phyloP scores from a whole-genome alignment of 768 basidiomycete genomes.

The Dendrothele bispora region DNA sequence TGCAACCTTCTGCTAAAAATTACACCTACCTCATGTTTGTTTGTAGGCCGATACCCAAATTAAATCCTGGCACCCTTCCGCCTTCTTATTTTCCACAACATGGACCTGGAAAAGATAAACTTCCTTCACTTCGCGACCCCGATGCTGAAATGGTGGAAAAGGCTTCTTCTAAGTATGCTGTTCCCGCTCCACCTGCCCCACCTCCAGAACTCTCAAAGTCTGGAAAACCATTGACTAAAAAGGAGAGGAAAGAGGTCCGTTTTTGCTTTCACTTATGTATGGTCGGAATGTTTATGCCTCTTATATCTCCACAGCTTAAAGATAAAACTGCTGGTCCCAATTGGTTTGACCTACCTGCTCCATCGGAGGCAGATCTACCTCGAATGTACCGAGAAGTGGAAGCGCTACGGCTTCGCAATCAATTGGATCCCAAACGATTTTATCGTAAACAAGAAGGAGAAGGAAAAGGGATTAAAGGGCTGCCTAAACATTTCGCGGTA shows the following conservation, averaged over 20 bases:
- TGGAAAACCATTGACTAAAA: conserved; percentile 71
- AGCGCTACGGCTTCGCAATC: conserved; percentile 81
- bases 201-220: conserved; percentile 59
- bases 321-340: conserved; percentile 72
- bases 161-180: conserved; percentile 45
- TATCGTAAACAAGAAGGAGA: conserved; percentile 87
- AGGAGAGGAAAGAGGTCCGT: conserved; percentile 65
- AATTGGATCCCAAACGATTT: conserved; percentile 91
- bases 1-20: conserved; percentile 4
- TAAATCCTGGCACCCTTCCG: conserved; percentile 69
- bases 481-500: conserved; percentile 91
- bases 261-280: not conserved
- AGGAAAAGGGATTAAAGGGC: conserved; percentile 78
- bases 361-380: conserved; percentile 76
- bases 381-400: conserved; percentile 83
- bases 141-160: conserved; percentile 55
- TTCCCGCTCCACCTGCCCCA: conserved; percentile 62
- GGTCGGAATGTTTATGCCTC: conserved; percentile 7
- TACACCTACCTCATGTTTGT: conserved; percentile 3
- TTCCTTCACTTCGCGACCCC: conserved; percentile 52
- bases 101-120: conserved; percentile 40
- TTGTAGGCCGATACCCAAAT: conserved; percentile 55
- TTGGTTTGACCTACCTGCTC: conserved; percentile 90
- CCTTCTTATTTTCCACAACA: conserved; percentile 62
- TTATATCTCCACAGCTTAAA: conserved; percentile 51